A percentile compares a stretch with the other conserved stretches of the same genome.
phyloP scores from a whole-genome alignment of 2,329 filamentous ascomycete species.

The Apiospora koreana region DNA sequence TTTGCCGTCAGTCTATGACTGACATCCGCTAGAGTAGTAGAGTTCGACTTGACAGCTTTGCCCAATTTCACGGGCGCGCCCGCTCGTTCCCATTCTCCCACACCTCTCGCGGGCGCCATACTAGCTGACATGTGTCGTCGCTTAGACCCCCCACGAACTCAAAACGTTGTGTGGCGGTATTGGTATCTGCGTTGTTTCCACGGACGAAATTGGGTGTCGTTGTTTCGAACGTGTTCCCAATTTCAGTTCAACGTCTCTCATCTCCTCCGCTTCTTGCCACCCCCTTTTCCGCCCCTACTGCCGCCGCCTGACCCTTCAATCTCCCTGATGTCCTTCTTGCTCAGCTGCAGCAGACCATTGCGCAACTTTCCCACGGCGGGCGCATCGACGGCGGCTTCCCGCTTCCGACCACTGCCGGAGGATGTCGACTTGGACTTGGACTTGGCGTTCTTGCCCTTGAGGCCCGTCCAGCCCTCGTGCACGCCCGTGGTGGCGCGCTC shows the following conservation, averaged over 20 bases:
- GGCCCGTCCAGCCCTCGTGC: constrained; percentile 18
- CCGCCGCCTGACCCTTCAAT: constrained; percentile 24
- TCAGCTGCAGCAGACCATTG: constrained; percentile 73
- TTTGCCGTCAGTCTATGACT: background rate
- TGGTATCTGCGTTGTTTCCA: background rate
- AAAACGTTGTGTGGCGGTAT: background rate
- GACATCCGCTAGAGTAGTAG: background rate
- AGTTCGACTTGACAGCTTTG: background rate
- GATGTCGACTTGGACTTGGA: constrained; percentile 32
- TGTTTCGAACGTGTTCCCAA: background rate
- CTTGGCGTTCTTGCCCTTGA: constrained; percentile 25
- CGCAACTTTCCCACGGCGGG: constrained; percentile 80
- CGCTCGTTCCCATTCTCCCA: background rate
- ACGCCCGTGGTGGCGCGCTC: constrained; percentile 53
- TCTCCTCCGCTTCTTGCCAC: constrained; percentile 28
- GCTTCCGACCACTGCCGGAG: constrained; percentile 31
- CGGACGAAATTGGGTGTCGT: background rate
- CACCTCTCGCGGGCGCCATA: background rate
- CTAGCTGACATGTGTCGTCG: background rate
- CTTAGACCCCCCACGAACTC: background rate
- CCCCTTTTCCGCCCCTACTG: constrained; percentile 16
- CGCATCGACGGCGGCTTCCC: constrained; percentile 67
- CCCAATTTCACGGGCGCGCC: background rate
- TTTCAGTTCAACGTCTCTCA: constrained; percentile 15
- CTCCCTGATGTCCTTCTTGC: constrained; percentile 67